Percentiles rank a stretch among this genome's conserved stretches.
phyloP scores from a whole-genome alignment of 768 basidiomycete genomes.

The Hygrophorus russula region DNA sequence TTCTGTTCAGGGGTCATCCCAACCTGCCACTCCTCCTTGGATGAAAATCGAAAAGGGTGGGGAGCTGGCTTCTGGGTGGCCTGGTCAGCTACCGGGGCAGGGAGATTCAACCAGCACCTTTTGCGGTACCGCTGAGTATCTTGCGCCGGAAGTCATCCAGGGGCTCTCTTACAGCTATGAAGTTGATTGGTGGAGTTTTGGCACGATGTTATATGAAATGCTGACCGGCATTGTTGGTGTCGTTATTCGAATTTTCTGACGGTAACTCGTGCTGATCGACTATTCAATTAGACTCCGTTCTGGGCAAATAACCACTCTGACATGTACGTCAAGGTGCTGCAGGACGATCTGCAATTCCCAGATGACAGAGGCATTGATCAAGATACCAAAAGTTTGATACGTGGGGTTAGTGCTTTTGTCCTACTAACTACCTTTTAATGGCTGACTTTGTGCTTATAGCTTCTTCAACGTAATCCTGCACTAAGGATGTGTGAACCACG shows the following conservation, averaged over 20 bases:
- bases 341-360: slow-evolving; percentile 83
- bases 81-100: slow-evolving; percentile 34
- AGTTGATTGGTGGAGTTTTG: slow-evolving; percentile 98
- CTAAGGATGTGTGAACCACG: slow-evolving; percentile 87
- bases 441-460: slow-evolving; percentile 28
- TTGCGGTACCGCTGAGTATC: slow-evolving; percentile 93
- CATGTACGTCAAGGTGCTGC: slow-evolving; percentile 89
- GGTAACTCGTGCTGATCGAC: slow-evolving; percentile 6
- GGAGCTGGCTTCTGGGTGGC: slow-evolving; percentile 47
- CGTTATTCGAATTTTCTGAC: slow-evolving; percentile 5
- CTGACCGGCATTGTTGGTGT: slow-evolving; percentile 82
- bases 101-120: slow-evolving; percentile 76
- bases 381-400: slow-evolving; percentile 90
- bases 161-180: slow-evolving; percentile 85
- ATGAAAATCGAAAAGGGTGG: slow-evolving; percentile 54
- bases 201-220: slow-evolving; percentile 98
- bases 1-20: slow-evolving; percentile 32
- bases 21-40: slow-evolving; percentile 57
- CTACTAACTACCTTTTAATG: neutral
- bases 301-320: slow-evolving; percentile 89
- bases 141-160: slow-evolving; percentile 94
- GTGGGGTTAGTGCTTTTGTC: slow-evolving; percentile 56
- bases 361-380: slow-evolving; percentile 89
- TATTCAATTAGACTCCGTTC: slow-evolving; percentile 65
- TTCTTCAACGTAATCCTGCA: slow-evolving; percentile 87